phyloP scores from a whole-genome alignment of 306 rosid species.

The Glycine soja region DNA sequence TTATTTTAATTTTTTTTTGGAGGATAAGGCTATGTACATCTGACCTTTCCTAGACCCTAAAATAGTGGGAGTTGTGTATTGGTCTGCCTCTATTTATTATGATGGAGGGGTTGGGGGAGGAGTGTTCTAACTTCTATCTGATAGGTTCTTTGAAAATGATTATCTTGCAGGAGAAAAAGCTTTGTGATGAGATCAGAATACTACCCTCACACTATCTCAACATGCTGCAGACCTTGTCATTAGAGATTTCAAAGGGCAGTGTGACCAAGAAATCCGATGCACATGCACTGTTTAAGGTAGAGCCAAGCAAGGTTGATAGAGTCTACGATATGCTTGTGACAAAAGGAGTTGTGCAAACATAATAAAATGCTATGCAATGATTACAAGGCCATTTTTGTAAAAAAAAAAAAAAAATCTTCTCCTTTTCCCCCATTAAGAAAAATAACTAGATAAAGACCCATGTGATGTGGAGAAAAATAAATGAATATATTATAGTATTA shows the following conservation, averaged over 20 bases:
- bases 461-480: not conserved
- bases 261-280: constrained; percentile 74
- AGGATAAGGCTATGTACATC: not conserved
- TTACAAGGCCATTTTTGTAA: constrained; percentile 9
- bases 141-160: constrained; percentile 37
- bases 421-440: not conserved
- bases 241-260: constrained; percentile 66
- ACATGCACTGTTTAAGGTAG: constrained; percentile 67
- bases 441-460: not conserved
- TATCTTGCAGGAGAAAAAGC: constrained; percentile 69
- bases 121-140: constrained; percentile 22
- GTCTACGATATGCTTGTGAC: constrained; percentile 75
- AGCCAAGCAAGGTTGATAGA: constrained; percentile 77
- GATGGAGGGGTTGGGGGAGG: no score
- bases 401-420: not conserved
- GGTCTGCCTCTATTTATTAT: no score
- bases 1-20: not conserved
- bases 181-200: constrained; percentile 74
- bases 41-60: not conserved
- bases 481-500: not conserved
- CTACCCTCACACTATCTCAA: constrained; percentile 78
- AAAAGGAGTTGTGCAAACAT: constrained; percentile 60
- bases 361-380: constrained; percentile 32
- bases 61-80: not conserved
- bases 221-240: constrained; percentile 66